Percentiles rank a stretch among this genome's conserved stretches.
Conservation (phyloP, 805 yeast genomes). For the Kuraishia cidri region DNA sequence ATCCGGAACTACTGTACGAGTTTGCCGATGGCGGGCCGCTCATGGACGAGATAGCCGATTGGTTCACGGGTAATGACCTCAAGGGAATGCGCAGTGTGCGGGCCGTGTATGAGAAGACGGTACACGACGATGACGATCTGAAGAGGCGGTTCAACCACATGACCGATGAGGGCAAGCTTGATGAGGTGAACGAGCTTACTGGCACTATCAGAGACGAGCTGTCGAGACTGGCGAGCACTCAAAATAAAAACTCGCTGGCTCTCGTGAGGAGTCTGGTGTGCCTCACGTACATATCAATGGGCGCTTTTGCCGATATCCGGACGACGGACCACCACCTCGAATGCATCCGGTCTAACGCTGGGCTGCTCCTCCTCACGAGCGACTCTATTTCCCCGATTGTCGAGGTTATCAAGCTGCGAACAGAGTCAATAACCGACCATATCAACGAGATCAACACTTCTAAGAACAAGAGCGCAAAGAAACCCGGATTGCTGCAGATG, state of each 20-base stretch:
- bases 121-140: background rate
- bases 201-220: background rate
- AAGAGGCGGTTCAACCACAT: background rate
- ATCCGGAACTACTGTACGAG: constrained; percentile 35
- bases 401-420: constrained; percentile 5
- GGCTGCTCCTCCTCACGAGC: constrained; percentile 8
- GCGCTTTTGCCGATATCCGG: constrained; percentile 14
- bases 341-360: constrained; percentile 13
- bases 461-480: too few species aligned
- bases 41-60: constrained; percentile 27
- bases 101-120: constrained; percentile 1
- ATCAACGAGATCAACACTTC: background rate
- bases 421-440: background rate
- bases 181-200: background rate
- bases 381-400: constrained; percentile 5
- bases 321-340: constrained; percentile 12
- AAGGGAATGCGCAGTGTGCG: constrained; percentile 10
- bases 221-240: background rate
- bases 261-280: constrained; percentile 8
- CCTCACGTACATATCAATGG: constrained; percentile 19
- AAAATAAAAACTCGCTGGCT: background rate
- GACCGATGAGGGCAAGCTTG: background rate
- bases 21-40: constrained; percentile 26
- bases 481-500: background rate
- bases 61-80: constrained; percentile 24